Base-by-base conservation (phyloP, 805 yeast genomes). In the Kuraishia piskuri region DNA sequence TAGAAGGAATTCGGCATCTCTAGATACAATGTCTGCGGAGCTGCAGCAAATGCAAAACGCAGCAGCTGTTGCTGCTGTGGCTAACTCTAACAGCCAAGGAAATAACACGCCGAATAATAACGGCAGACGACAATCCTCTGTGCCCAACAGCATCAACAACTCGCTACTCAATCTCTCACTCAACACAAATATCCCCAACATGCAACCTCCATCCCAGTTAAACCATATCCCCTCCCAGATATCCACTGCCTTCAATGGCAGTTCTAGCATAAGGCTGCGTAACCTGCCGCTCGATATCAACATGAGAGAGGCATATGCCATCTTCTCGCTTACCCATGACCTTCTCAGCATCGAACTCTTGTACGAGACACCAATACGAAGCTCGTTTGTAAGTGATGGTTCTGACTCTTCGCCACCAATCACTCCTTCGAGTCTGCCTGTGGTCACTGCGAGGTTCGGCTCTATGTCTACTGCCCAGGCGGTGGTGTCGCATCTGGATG, bases 251-350 rank as follows among this genome's bases (percentile, higher is more conserved):
- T 10, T 25, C 26, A 3, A 37, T 24, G 23, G 26, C 40, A n/a
- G 24, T 24, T 46, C 44, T 49, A 19, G 23, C 20, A 7, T 82
- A 48, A 74, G 70, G 56, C 62, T 86, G 51, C 71, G 72, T 58
- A 84, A 84, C 61, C 62, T 84, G 12, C 94, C 95, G 8, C 59
- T 68, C 3, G 90, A 87, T 67, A 70, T 86, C 25, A 66, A 87
- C 2, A 58, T 75, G 37, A 77, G 94, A 64, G 95, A 87, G 65
- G 83, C 88, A 2, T 73, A 78, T 50, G 72, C 84, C 17, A 75
- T 87, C 7, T 87, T 87, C 63, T 78, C 92, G 5, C 68, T 87
- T 53, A 87, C 88, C n/a, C 68, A 74, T 56, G 89, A 84, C 59
- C 84, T 84, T 49, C 57, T 76, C 37, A 74, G 68, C 54, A 68